Percentiles rank a stretch among this genome's conserved stretches.
These are phyloP conservation scores for Amaranthus cruentus DNA, from an alignment of 148 eudicot genomes.

Conservation along the genomic window DNA sequence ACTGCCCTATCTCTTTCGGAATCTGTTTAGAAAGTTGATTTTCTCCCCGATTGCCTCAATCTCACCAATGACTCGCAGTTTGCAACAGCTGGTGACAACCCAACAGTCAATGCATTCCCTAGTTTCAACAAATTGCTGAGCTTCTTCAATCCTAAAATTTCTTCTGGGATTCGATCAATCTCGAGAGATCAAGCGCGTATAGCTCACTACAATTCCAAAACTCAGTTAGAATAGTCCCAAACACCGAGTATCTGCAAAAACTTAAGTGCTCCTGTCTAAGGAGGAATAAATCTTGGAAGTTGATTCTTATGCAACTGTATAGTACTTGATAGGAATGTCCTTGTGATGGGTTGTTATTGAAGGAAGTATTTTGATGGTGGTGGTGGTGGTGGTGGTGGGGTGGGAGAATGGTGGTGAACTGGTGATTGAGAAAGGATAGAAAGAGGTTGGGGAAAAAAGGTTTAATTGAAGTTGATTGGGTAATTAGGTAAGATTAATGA, in stretches of 20 bases:
- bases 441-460: too few relatives aligned
- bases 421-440: too few relatives aligned
- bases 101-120: slow-evolving; percentile 70
- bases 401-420: too few relatives aligned
- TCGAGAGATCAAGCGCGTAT: slow-evolving; percentile 72
- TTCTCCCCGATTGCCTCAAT: slow-evolving; percentile 63
- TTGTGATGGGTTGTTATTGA: too few relatives aligned
- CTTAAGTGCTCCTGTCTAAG: slow-evolving; percentile 62
- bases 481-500: too few relatives aligned
- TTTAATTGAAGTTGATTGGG: too few relatives aligned
- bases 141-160: slow-evolving; percentile 63
- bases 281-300: slow-evolving; percentile 70
- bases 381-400: too few relatives aligned
- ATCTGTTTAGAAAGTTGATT: slow-evolving; percentile 75
- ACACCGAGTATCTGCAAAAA: slow-evolving; percentile 70
- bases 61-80: slow-evolving; percentile 80
- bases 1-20: slow-evolving; percentile 72
- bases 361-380: too few relatives aligned
- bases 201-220: slow-evolving; percentile 73
- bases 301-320: slow-evolving; percentile 80
- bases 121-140: slow-evolving; percentile 68
- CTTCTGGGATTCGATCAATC: slow-evolving; percentile 78
- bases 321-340: slow-evolving; percentile 24
- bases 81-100: slow-evolving; percentile 53
- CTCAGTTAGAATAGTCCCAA: slow-evolving; percentile 70